Evolutionary conservation across 164 flowering plant species (phyloP).

Genomic region (Platanus orientalis): DNA sequence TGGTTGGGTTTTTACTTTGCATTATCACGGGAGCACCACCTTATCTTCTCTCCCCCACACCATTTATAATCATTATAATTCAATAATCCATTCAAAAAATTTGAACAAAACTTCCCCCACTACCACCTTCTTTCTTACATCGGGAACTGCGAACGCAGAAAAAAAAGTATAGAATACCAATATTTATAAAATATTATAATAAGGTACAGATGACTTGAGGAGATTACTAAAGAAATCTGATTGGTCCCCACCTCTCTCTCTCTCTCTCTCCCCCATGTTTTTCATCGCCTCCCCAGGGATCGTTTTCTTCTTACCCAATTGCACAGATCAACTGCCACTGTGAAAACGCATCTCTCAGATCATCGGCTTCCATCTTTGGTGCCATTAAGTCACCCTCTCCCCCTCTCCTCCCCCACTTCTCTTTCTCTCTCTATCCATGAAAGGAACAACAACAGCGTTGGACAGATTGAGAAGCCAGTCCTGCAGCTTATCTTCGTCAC

Average conservation of each 20-base stretch:
- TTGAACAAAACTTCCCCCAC: not conserved
- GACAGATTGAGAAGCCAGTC: not conserved
- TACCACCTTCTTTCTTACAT: slow-evolving; percentile 16
- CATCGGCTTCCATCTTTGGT: slow-evolving; percentile 7
- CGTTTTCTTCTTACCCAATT: slow-evolving; percentile 20
- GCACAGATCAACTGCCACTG: slow-evolving; percentile 16
- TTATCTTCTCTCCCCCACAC: slow-evolving; percentile 45
- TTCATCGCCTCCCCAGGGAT: slow-evolving; percentile 15
- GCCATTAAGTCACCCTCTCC: not conserved
- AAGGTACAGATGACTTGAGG: not conserved
- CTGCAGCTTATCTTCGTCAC: not conserved
- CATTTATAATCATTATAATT: not conserved
- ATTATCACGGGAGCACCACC: slow-evolving; percentile 43
- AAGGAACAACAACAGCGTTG: not conserved
- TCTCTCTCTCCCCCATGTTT: slow-evolving; percentile 28
- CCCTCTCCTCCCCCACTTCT: no score
- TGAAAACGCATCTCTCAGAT: slow-evolving; percentile 9
- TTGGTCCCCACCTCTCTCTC: slow-evolving; percentile 14
- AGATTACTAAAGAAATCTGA: not conserved
- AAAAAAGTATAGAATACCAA: not conserved
- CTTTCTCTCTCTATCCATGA: not conserved
- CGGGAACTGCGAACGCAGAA: slow-evolving; percentile 25
- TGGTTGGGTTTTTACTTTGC: slow-evolving; percentile 31
- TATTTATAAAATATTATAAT: not conserved
- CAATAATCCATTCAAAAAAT: not conserved